These are phyloP conservation scores for Debaryomyces castellii DNA, from an alignment of 805 yeast genomes.

Conservation along the genomic window DNA sequence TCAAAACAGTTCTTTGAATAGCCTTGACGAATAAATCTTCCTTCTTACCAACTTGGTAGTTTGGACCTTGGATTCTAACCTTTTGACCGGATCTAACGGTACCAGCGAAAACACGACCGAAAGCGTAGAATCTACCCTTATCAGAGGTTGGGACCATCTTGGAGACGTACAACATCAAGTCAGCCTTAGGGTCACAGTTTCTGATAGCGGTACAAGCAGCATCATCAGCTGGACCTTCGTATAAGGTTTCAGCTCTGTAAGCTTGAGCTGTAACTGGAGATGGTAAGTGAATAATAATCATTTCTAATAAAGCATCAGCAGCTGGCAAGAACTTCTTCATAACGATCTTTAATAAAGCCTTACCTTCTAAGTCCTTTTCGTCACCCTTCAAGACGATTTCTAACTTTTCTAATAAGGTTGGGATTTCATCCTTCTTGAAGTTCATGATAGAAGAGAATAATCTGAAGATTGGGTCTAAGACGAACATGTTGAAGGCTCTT, in stretches of 20 bases:
- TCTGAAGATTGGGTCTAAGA: constrained; percentile 98
- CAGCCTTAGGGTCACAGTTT: constrained; percentile 98
- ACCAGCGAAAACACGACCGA: constrained; percentile 99
- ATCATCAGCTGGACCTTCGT: constrained; percentile 98
- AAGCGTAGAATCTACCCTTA: constrained; percentile 99
- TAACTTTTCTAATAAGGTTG: constrained; percentile 87
- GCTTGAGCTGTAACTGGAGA: constrained; percentile 99
- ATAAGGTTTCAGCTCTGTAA: constrained; percentile 98
- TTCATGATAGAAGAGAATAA: constrained; percentile 96
- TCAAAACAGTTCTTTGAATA: constrained; percentile 97
- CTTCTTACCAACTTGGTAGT: constrained; percentile 98
- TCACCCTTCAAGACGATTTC: constrained; percentile 92
- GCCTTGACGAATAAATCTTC: constrained; percentile 96
- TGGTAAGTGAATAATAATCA: constrained; percentile 98
- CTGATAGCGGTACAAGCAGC: constrained; percentile 87
- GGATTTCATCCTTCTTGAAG: constrained; percentile 97
- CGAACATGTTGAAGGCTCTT: constrained; percentile 99
- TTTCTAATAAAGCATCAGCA: constrained; percentile 98
- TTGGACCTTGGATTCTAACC: constrained; percentile 99
- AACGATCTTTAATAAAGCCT: constrained; percentile 95
- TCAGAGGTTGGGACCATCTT: constrained; percentile 99
- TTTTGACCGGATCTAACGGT: constrained; percentile 98
- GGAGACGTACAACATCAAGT: constrained; percentile 98
- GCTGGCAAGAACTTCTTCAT: constrained; percentile 99
- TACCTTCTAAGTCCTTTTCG: constrained; percentile 98